Evolutionary conservation across 345 rosid genomes (phyloP).

Genomic region (Brassica incana): DNA sequence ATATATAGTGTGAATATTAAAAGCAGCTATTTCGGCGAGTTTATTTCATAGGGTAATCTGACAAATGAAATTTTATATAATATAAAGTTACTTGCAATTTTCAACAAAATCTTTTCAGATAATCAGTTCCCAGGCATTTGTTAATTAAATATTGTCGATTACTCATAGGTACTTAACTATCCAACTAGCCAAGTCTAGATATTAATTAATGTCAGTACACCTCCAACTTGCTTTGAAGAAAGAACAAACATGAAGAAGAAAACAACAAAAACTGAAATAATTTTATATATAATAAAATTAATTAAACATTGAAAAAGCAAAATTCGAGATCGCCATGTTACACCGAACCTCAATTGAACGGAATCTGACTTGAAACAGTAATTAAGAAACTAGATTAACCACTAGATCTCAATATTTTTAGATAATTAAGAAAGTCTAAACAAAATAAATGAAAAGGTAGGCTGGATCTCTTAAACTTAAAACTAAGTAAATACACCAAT

Average conservation of each 20-base stretch:
- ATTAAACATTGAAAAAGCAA: neutral
- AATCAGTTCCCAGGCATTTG: constrained; percentile 30
- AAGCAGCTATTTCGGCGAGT: constrained; percentile 37
- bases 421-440: neutral
- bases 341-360: neutral
- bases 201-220: constrained; percentile 5
- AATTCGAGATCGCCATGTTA: neutral
- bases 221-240: neutral
- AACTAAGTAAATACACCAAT: neutral
- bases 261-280: neutral
- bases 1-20: constrained; percentile 24
- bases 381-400: too few relatives aligned
- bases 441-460: neutral
- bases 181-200: constrained; percentile 13
- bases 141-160: constrained; percentile 24
- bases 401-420: neutral
- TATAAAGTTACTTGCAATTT: constrained; percentile 22
- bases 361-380: neutral
- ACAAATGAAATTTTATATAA: constrained; percentile 32
- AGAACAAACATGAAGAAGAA: neutral
- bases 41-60: constrained; percentile 35
- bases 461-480: neutral
- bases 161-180: constrained; percentile 28
- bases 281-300: too few relatives aligned
- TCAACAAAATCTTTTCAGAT: constrained; percentile 22